Evolutionary conservation across 192 early-diverging fungal genomes (phyloP).

Genomic region (Coemansia pectinata): DNA sequence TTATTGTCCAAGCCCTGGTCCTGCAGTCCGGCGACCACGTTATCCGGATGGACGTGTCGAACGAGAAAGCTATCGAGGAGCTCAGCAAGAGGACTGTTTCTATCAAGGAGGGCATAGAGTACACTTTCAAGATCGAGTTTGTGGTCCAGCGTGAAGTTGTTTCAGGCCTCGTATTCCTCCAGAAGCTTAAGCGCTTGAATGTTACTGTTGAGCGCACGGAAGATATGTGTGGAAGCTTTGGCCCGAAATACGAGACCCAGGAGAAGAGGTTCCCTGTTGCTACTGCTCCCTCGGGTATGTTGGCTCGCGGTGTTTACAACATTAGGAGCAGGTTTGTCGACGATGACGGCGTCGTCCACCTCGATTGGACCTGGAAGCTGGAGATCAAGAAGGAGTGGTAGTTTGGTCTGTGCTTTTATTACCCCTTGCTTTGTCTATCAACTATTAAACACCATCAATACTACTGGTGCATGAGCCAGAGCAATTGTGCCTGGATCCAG

Average conservation of each 20-base stretch:
- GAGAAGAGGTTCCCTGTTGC: slow-evolving; percentile 81
- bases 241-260: slow-evolving; percentile 73
- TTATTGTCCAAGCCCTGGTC: slow-evolving; percentile 47
- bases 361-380: slow-evolving; percentile 83
- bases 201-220: slow-evolving; percentile 87
- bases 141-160: slow-evolving; percentile 94
- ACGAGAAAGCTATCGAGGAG: slow-evolving; percentile 63
- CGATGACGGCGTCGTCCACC: slow-evolving; percentile 81
- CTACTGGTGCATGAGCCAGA: neutral
- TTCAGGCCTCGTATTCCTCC: slow-evolving; percentile 92
- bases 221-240: slow-evolving; percentile 97
- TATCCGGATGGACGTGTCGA: slow-evolving; percentile 48
- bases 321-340: slow-evolving; percentile 93
- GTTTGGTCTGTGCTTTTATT: neutral
- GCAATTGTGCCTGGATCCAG: neutral
- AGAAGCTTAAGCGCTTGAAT: slow-evolving; percentile 87
- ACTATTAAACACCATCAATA: neutral
- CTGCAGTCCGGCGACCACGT: slow-evolving; percentile 28
- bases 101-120: slow-evolving; percentile 96
- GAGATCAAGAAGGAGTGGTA: slow-evolving; percentile 93
- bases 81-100: slow-evolving; percentile 75
- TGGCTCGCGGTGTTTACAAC: slow-evolving; percentile 90
- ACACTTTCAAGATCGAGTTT: slow-evolving; percentile 92
- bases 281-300: slow-evolving; percentile 89
- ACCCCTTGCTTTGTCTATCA: neutral